phyloP scores from a whole-genome alignment of 208 protist genomes.

The Leishmania arabica region DNA sequence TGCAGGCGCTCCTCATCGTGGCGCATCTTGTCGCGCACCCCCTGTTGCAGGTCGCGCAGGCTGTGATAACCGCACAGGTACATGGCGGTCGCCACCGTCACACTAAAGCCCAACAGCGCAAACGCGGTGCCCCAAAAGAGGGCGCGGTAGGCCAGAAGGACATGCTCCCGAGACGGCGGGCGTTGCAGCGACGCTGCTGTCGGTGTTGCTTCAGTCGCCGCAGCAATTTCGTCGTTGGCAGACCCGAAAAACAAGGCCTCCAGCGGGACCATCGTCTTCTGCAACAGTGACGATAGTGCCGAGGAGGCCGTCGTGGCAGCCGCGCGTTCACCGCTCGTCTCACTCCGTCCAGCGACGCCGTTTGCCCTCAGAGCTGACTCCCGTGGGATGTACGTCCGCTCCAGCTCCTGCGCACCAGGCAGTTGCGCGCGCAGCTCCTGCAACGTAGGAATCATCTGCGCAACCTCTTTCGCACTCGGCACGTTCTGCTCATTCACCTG shows the following conservation, averaged over 20 bases:
- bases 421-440: conserved; percentile 57
- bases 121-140: conserved; percentile 75
- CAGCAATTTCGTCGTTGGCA: conserved; percentile 20
- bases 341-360: neutral
- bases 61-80: conserved; percentile 53
- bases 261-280: conserved; percentile 41
- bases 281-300: conserved; percentile 17
- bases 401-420: conserved; percentile 57
- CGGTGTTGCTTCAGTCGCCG: neutral
- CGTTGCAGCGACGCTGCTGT: neutral
- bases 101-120: conserved; percentile 49
- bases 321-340: neutral
- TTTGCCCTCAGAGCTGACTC: neutral
- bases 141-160: conserved; percentile 71
- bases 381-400: conserved; percentile 44
- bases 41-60: conserved; percentile 38
- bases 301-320: neutral
- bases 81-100: conserved; percentile 51
- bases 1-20: conserved; percentile 48
- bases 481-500: conserved; percentile 74
- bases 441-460: conserved; percentile 51
- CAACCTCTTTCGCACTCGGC: conserved; percentile 59
- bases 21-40: conserved; percentile 42
- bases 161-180: conserved; percentile 33
- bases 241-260: conserved; percentile 42